Evolutionary conservation across 108 stramenopile species (phyloP), one percentile per base, ranked within the genome.

Genomic region (Nannochloropsis granulata): DNA sequence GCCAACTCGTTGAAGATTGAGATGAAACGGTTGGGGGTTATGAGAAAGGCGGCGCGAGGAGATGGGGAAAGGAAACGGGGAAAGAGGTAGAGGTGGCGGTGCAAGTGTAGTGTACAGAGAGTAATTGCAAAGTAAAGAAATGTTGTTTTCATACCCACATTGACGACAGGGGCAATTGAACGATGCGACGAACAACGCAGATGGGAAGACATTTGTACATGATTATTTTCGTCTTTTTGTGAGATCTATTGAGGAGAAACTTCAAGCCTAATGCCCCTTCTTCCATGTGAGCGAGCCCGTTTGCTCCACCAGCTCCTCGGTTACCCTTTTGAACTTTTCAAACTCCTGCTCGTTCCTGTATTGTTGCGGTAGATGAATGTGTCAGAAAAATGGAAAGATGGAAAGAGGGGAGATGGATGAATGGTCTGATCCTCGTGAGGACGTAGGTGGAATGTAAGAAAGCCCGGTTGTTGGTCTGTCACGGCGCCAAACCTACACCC

Each of bases 1-100:
- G 84, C 80, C 11, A 90, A 90, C 46, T 82, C 83, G 43, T 43
- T 88, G 23, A 84, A 84, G 21, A 80, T 88, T 7, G 44, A 85
- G 24, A 80, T 88, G 43, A 85, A 24, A 44, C 78, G 43, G 13
- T 44, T 88, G 23, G 79, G 45, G 7, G 56, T 71, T 16, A 71
- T 71, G 56, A 71, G n/a, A n/a, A 71, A 14, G 25, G 23, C 79
- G 71, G n/a, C 3, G 21, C 19, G n/a, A 71, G 71, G n/a, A 71
- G 71, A 71, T 3, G 5, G 2, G 34, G 34, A 34, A 34, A 34
- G 34, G 34, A 34, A 34, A 34, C 34, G 34, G 34, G 34, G 34
- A 34, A 34, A 34, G 34, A 34, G 34, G 34, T 34, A 34, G 34
- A 34, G 34, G 5, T 34, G 34, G 34, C 2, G 34, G 34, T 34